These are phyloP conservation scores for Crithidia sp. DNA, from an alignment of 208 protist genomes.

Conservation along the genomic window DNA sequence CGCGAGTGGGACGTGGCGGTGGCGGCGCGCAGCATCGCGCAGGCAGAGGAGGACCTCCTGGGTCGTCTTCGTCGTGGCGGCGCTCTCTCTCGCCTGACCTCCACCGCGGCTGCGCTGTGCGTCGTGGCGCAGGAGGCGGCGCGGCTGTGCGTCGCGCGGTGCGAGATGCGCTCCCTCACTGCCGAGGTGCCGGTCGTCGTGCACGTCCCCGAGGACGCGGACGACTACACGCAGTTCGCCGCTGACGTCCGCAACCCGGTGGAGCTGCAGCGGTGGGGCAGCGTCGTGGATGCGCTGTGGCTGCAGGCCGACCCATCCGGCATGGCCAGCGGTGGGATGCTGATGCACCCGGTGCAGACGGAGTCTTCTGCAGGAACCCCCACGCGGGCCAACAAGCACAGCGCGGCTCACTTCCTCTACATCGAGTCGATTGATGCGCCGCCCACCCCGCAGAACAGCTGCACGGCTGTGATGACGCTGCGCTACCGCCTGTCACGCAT, in stretches of 20 bases:
- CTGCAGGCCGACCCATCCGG: conserved; percentile 66
- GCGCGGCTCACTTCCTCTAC: conserved; percentile 46
- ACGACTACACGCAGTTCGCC: conserved; percentile 35
- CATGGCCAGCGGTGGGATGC: conserved; percentile 51
- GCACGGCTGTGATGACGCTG: conserved; percentile 7
- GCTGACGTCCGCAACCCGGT: conserved; percentile 36
- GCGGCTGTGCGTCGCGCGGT: conserved; percentile 22
- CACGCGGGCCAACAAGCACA: conserved; percentile 3
- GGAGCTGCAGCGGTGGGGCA: conserved; percentile 59
- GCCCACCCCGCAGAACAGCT: conserved; percentile 5
- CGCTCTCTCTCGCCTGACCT: conserved; percentile 9
- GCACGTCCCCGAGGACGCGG: conserved; percentile 31
- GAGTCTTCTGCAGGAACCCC: conserved; percentile 8
- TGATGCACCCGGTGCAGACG: conserved; percentile 26
- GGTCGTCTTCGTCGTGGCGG: conserved; percentile 8
- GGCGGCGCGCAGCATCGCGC: conserved; percentile 20
- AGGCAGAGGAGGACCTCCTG: conserved; percentile 28
- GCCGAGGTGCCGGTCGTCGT: conserved; percentile 36
- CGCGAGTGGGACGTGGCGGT: conserved; percentile 27
- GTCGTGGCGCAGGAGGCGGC: conserved; percentile 36
- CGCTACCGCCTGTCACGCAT: conserved; percentile 38
- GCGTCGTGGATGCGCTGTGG: conserved; percentile 76
- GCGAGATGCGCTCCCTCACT: conserved; percentile 10
- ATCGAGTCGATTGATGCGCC: conserved; percentile 42
- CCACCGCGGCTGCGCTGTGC: conserved; percentile 31